Conservation (phyloP, 805 yeast genomes). For the Huiozyma naganishii region DNA sequence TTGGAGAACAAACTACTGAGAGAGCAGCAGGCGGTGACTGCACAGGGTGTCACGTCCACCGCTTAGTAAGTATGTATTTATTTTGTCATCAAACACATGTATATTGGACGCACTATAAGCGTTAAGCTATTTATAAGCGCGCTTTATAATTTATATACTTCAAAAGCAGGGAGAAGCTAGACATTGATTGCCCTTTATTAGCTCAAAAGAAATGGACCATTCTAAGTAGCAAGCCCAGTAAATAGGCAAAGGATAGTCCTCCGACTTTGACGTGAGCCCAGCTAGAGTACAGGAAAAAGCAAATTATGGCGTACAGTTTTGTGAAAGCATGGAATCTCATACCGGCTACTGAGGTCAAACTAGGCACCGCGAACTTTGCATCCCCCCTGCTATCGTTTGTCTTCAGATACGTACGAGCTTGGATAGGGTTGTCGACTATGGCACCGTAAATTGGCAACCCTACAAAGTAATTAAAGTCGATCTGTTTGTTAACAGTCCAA, state of each 20-base stretch:
- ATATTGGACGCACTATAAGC: background rate
- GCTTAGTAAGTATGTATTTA: background rate
- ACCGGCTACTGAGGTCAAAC: constrained; percentile 13
- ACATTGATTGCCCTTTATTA: no score
- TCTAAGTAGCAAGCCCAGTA: constrained; percentile 12
- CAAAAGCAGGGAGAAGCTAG: no score
- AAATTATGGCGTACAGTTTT: constrained; percentile 11
- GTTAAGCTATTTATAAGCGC: background rate
- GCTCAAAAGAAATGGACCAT: constrained; percentile 6
- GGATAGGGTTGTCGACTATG: constrained; percentile 24
- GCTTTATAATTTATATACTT: background rate
- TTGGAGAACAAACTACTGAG: constrained; percentile 14
- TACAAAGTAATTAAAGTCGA: constrained; percentile 20
- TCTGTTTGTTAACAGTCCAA: constrained; percentile 42
- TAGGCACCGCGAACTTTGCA: constrained; percentile 9
- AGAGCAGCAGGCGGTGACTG: background rate
- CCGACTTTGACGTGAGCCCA: constrained; percentile 19
- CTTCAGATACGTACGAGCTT: constrained; percentile 6
- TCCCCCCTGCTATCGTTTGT: constrained; percentile 5
- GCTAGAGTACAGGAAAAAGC: constrained; percentile 12
- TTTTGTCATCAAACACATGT: no score
- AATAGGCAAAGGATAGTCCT: constrained; percentile 16
- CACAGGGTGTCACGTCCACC: background rate
- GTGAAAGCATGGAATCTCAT: constrained; percentile 16
- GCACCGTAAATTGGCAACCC: constrained; percentile 24